Evolutionary conservation across 495 filamentous ascomycete species (phyloP), one percentile per base, ranked within the genome.

Genomic region (Aspergillus cavernicola): DNA sequence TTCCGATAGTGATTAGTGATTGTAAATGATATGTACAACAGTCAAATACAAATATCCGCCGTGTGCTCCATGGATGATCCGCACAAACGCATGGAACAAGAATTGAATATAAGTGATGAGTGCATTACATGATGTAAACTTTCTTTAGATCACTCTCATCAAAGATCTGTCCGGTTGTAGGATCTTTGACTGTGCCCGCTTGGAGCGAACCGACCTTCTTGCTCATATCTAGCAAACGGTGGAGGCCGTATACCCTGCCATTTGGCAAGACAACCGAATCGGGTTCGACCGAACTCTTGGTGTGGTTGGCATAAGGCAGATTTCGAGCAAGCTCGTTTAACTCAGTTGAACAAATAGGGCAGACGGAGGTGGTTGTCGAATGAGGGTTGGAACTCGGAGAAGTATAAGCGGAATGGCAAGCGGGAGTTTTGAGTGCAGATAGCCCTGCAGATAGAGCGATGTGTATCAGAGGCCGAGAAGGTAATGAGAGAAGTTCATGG

Each of bases 301-400:
- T 87, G 65, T 98, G 93, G 57, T 95, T 87, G 19, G 93, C 93
- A 62, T 97, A 96, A 12, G 93, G 93, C 52, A 97, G 85, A 62
- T 84, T 85, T 35, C 85, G 78, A 13, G 93, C 93, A 28, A 98
- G 79, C 54, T 88, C 88, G 66, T 98, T 97, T 50, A 98, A 78
- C 66, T 98, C 93, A 2, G 86, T 93, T 33, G 85, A 89, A 73
- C 93, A 98, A 64, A 97, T 97, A 4, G 93, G 95, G 61, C 93
- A 98, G 39, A 96, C 82, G 29, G 81, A 78, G 8, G 80, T 85
- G 0, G 77, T 78, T 0, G 73, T 74, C 5, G 82, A 84, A 38
- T 76, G 72, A 28, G 80, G 76, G 59, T 83, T 85, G 6, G 78
- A 79, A 41, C 76, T 81, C 37, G 78, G 77, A 50, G 80, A 73